A percentile compares a stretch with the other conserved stretches of the same genome.
phyloP scores from a whole-genome alignment of 2,329 filamentous ascomycete genomes.

The Podosphaera leucotricha region DNA sequence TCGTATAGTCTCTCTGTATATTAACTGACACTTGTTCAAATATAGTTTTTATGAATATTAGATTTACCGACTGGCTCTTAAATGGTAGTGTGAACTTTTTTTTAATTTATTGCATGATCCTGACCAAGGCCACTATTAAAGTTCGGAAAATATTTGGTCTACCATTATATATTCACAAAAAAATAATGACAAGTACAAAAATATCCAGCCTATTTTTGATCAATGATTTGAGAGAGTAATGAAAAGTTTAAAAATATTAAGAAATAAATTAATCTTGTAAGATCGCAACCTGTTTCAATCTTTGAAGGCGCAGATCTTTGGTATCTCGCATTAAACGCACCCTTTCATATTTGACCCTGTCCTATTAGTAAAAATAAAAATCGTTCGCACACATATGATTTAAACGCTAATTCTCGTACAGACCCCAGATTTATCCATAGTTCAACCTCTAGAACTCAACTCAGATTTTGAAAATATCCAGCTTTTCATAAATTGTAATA shows the following conservation, averaged over 20 bases:
- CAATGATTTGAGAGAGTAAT: neutral
- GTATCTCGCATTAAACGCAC: neutral
- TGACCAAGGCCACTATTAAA: neutral
- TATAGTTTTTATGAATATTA: constrained; percentile 16
- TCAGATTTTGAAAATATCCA: neutral
- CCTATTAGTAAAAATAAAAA: neutral
- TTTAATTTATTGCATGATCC: neutral
- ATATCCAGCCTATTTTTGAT: neutral
- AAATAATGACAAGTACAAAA: neutral
- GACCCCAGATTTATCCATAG: neutral
- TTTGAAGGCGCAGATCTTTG: neutral
- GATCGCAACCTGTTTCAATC: neutral
- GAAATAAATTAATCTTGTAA: neutral
- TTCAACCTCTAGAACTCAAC: neutral
- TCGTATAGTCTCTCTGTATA: neutral
- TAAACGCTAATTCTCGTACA: neutral
- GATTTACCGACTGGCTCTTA: neutral
- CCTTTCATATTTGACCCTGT: neutral
- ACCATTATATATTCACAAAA: neutral
- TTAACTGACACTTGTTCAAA: constrained; percentile 5
- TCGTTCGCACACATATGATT: neutral
- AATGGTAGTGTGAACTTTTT: neutral
- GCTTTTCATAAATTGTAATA: neutral
- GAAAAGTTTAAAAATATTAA: neutral
- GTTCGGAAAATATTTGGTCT: neutral